Percentiles rank a stretch among this genome's conserved stretches.
These are phyloP conservation scores for Thyridium curvatum DNA, from an alignment of 2,329 filamentous ascomycete species.

Conservation along the genomic window DNA sequence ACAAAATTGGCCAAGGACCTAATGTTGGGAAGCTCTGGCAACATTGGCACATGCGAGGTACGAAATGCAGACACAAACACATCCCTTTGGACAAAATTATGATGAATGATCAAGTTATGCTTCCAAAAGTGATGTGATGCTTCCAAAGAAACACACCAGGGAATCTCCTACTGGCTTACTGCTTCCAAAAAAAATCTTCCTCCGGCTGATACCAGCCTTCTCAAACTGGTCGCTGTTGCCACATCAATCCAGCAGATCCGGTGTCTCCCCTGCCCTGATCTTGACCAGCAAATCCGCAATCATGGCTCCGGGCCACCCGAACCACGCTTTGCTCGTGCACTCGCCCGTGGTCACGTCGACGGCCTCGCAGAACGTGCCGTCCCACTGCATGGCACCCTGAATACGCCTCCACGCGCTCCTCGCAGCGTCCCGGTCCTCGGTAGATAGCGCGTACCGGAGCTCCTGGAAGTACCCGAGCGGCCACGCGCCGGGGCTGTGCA, in stretches of 20 bases:
- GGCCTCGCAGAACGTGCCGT: conserved; percentile 12
- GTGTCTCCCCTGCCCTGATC: background rate
- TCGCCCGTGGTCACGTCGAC: conserved; percentile 7
- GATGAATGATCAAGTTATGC: no score
- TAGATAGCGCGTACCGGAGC: conserved; percentile 8
- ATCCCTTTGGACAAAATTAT: no score
- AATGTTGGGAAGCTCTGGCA: no score
- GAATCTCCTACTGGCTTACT: no score
- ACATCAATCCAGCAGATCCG: background rate
- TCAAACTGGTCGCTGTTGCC: background rate
- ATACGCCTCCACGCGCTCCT: conserved; percentile 10
- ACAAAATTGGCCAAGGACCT: no score
- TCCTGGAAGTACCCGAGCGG: conserved; percentile 13
- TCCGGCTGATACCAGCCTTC: no score
- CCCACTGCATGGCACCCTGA: conserved; percentile 10
- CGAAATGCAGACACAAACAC: no score
- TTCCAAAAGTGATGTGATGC: no score
- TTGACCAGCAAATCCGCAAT: conserved; percentile 5
- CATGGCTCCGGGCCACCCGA: conserved; percentile 13
- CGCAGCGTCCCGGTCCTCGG: background rate
- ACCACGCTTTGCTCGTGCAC: conserved; percentile 15
- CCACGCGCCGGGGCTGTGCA: conserved; percentile 10
- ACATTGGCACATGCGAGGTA: no score
- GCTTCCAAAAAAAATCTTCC: no score
- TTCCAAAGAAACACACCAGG: no score